Conservation (phyloP, 2,329 filamentous ascomycete species). For the Gnomoniopsis smithogilvyi region DNA sequence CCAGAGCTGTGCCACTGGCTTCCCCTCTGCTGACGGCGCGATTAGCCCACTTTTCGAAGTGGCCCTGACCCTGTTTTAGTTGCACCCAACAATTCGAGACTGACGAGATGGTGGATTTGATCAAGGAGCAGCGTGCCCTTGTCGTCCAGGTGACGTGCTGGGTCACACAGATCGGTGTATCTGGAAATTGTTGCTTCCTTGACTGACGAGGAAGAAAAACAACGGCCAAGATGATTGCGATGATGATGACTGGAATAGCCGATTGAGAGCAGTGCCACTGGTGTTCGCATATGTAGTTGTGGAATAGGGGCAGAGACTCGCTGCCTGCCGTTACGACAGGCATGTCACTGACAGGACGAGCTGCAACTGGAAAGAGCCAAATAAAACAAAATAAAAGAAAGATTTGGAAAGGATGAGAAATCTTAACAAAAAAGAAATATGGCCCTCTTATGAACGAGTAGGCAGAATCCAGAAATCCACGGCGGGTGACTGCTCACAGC, state of each 20-base stretch:
- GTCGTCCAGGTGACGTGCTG: not conserved
- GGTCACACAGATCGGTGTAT: not conserved
- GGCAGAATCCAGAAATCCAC: not conserved
- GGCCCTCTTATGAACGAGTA: not conserved
- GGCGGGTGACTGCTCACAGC: not conserved
- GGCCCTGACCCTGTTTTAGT: constrained; percentile 13
- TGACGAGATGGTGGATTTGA: not conserved
- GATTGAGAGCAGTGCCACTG: not conserved
- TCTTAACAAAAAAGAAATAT: not conserved
- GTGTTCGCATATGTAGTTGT: constrained; percentile 1
- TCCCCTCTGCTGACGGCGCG: constrained; percentile 10
- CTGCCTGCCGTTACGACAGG: constrained; percentile 12
- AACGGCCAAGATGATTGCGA: not conserved
- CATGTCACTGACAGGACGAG: constrained; percentile 10
- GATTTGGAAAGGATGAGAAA: not conserved
- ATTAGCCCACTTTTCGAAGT: constrained; percentile 11
- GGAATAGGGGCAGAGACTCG: not conserved
- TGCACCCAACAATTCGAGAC: not conserved
- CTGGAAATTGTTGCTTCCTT: not conserved
- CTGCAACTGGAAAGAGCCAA: not conserved
- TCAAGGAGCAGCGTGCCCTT: not conserved
- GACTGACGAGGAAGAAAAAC: not conserved
- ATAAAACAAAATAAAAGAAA: not conserved
- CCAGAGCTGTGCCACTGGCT: constrained; percentile 14
- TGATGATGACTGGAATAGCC: not conserved